These are phyloP conservation scores for Chaetomium cochliodes DNA, from an alignment of 495 filamentous ascomycete species.

Conservation along the genomic window DNA sequence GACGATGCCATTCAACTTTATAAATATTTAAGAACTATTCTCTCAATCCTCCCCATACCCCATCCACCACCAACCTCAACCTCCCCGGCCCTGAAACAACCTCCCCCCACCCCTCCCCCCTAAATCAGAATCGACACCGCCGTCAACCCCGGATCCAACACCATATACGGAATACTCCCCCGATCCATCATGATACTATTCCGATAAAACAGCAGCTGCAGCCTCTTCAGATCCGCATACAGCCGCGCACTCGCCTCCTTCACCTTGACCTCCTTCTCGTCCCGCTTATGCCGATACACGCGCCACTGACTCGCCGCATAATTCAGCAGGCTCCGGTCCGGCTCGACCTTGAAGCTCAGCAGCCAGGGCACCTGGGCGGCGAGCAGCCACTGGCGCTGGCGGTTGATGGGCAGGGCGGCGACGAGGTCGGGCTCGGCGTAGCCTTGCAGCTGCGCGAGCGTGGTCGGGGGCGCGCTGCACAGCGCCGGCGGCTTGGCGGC, in stretches of 20 bases:
- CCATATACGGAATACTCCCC: conserved; percentile 43
- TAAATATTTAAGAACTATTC: too few species aligned
- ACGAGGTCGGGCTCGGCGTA: conserved; percentile 42
- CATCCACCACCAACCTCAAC: too few species aligned
- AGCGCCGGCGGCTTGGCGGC: conserved; percentile 46
- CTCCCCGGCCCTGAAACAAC: too few species aligned
- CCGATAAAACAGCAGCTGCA: conserved; percentile 29
- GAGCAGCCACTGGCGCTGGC: conserved; percentile 44
- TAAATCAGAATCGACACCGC: conserved; percentile 44
- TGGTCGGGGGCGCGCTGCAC: conserved; percentile 35
- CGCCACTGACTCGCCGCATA: conserved; percentile 40
- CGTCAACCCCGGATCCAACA: conserved; percentile 43
- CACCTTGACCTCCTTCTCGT: conserved; percentile 19
- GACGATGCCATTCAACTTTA: too few species aligned
- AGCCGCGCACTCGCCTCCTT: conserved; percentile 29
- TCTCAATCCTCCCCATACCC: too few species aligned
- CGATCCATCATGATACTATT: conserved; percentile 33
- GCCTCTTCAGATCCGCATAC: conserved; percentile 30
- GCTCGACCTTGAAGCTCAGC: conserved; percentile 44
- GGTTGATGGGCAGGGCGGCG: conserved; percentile 43
- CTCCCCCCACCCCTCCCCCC: not conserved
- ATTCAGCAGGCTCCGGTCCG: conserved; percentile 40
- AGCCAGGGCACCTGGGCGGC: conserved; percentile 46
- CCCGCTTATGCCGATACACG: conserved; percentile 30
- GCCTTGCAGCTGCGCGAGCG: conserved; percentile 27